Percentiles rank a stretch among this genome's conserved stretches.
phyloP scores from a whole-genome alignment of 2,329 filamentous ascomycete genomes.

The Sclerotinia glacialis region DNA sequence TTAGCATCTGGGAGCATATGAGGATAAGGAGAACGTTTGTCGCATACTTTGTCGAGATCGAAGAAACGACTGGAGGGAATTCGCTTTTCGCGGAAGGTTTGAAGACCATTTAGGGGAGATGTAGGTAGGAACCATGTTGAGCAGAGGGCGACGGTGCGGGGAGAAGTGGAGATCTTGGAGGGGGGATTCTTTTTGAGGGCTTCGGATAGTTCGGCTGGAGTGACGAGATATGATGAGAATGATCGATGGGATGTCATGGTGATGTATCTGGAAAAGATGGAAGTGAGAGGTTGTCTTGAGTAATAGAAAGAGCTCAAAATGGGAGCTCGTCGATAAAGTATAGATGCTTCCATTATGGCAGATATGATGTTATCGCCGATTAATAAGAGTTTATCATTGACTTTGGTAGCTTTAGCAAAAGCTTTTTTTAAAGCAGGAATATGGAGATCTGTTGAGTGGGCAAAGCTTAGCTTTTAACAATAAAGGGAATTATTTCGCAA shows the following conservation, averaged over 20 bases:
- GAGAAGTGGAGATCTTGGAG: slow-evolving; percentile 74
- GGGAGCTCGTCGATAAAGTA: slow-evolving; percentile 29
- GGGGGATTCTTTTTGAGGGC: slow-evolving; percentile 80
- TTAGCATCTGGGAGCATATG: slow-evolving; percentile 90
- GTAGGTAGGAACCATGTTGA: slow-evolving; percentile 97
- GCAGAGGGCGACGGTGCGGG: slow-evolving; percentile 83
- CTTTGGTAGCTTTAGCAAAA: too few relatives aligned
- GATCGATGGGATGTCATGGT: slow-evolving; percentile 10
- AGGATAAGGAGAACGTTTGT: slow-evolving; percentile 83
- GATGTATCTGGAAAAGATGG: slow-evolving; percentile 10
- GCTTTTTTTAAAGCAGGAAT: too few relatives aligned
- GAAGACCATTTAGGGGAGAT: slow-evolving; percentile 75
- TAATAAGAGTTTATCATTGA: slow-evolving; percentile 3
- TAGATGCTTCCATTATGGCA: slow-evolving; percentile 35
- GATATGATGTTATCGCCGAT: slow-evolving; percentile 22
- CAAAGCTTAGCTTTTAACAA: not conserved
- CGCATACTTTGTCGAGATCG: slow-evolving; percentile 88
- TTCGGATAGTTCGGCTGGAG: slow-evolving; percentile 75
- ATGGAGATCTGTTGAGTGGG: not conserved
- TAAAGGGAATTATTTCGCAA: not conserved
- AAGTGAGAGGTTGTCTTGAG: slow-evolving; percentile 21
- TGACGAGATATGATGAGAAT: slow-evolving; percentile 67
- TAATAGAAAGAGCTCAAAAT: slow-evolving; percentile 23
- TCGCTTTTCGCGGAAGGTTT: slow-evolving; percentile 76
- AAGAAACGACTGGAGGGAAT: slow-evolving; percentile 94